Base-by-base conservation (phyloP, 2,329 filamentous ascomycete species). In the Elsinoe fawcettii region DNA sequence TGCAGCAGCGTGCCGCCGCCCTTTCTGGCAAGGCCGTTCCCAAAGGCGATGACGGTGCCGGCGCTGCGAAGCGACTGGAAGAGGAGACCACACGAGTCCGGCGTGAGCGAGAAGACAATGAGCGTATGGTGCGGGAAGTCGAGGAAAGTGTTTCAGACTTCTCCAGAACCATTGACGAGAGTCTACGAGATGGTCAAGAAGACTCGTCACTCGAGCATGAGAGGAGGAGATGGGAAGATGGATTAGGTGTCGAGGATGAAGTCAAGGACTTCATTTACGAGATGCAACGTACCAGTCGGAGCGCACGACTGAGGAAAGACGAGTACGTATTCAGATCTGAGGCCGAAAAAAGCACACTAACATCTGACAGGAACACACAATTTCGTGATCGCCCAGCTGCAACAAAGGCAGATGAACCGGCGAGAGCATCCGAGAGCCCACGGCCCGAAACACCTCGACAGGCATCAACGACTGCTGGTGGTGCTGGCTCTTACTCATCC, bases 211-310 rank as follows among this genome's bases (percentile, higher is more conserved):
- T 85, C 61, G 90, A 96, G 71, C 91, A 96, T 69, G 93, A 99
- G 75, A 85, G 83, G 66, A 84, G 93, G 60, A 83, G 93, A 60
- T 99, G 93, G 93, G 90, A 99, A 65, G 93, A 99, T 72, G 93
- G 84, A 8, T 79, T 99, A 36, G 93, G 93, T 25, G 93, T 99
- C 25, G 93, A 99, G 69, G 92, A 99, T 66, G 90, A 96, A 66
- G 87, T 97, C 60, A 89, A 90, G 66, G 93, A 99, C 67, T 97
- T 99, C 71, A 99, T 99, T 69, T 97, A 93, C 69, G 93, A 97
- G 64, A 76, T 99, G 55, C 91, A 96, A 70, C 84, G 92, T 60
- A 88, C 85, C 61, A 95, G 90, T 70, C 84, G 90, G 62, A 80
- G 89, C 62, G 79, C 88, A 55, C 85, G 85, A 59, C 74, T 95